Percentiles rank a stretch among this genome's conserved stretches.
Conservation (phyloP, 345 rosid species). For the Melaleuca alternifolia region DNA sequence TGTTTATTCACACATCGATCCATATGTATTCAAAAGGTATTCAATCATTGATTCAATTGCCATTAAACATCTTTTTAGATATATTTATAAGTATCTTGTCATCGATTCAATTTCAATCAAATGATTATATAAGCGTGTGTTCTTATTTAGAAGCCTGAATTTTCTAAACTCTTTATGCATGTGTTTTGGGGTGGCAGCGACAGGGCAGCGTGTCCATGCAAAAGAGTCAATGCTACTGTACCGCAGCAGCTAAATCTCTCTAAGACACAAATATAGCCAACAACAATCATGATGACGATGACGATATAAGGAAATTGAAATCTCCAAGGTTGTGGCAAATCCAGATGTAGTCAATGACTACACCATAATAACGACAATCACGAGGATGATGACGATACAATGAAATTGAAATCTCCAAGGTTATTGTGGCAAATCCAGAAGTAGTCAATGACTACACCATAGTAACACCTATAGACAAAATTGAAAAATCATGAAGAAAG, state of each 20-base stretch:
- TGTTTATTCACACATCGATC: too few relatives aligned
- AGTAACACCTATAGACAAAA: background rate
- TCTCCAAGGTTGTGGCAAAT: background rate
- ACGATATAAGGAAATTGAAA: background rate
- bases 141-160: background rate
- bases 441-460: background rate
- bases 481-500: background rate
- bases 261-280: background rate
- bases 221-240: background rate
- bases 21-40: too few relatives aligned
- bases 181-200: background rate
- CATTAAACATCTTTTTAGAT: too few relatives aligned
- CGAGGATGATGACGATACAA: background rate
- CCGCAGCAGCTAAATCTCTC: background rate
- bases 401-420: background rate
- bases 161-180: background rate
- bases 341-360: background rate
- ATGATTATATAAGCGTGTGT: background rate
- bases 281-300: background rate
- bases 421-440: background rate
- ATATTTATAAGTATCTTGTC: too few relatives aligned
- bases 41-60: too few relatives aligned
- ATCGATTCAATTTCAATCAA: too few relatives aligned
- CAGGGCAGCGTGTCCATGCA: background rate
- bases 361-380: background rate